These are phyloP conservation scores for Zychaea mexicana DNA, from an alignment of 371 early-diverging fungal species.

Conservation along the genomic window DNA sequence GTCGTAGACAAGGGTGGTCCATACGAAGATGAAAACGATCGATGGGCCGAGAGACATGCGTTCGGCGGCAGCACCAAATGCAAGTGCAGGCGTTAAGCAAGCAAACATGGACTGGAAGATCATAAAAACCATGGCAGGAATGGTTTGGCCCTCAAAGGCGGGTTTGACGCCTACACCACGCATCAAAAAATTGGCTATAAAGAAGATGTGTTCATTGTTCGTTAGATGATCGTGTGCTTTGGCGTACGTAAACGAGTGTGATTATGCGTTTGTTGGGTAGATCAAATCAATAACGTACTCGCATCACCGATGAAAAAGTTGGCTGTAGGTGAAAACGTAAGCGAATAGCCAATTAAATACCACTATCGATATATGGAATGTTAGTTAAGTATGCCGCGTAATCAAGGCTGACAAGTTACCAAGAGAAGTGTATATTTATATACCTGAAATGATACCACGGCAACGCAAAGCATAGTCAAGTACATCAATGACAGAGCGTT, in stretches of 20 bases:
- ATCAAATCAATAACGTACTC: constrained; percentile 30
- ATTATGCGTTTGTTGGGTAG: not conserved
- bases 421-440: not conserved
- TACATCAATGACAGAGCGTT: constrained; percentile 83
- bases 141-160: constrained; percentile 49
- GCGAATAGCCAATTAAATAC: constrained; percentile 85
- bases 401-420: too few relatives aligned
- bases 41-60: constrained; percentile 79
- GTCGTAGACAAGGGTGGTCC: constrained; percentile 83
- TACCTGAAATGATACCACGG: constrained; percentile 80
- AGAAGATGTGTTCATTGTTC: not conserved
- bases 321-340: constrained; percentile 77
- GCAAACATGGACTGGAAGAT: constrained; percentile 81
- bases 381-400: too few relatives aligned
- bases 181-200: constrained; percentile 41
- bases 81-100: constrained; percentile 72
- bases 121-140: constrained; percentile 64
- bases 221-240: too few relatives aligned
- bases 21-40: constrained; percentile 78
- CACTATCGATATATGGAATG: constrained; percentile 45
- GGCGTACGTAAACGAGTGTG: too few relatives aligned
- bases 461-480: constrained; percentile 73
- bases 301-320: constrained; percentile 80
- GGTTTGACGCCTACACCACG: constrained; percentile 43
- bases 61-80: constrained; percentile 85